Evolutionary conservation across 2,329 filamentous ascomycete species (phyloP).

Genomic region (Sclerotinia spermophila): DNA sequence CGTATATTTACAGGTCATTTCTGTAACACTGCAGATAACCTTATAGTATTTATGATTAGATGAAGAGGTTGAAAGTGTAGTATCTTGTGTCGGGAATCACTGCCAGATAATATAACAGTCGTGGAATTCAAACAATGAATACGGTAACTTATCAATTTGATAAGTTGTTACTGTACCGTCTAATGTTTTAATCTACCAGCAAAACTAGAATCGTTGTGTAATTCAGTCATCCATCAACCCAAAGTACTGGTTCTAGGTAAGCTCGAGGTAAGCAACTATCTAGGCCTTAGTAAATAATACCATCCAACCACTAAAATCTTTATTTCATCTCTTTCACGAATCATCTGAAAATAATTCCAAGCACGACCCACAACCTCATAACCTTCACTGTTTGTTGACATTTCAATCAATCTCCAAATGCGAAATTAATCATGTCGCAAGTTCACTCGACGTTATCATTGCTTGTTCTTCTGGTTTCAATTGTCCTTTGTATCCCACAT

Average conservation of each 20-base stretch:
- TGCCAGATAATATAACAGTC: too few species aligned
- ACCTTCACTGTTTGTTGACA: neutral
- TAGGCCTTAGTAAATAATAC: neutral
- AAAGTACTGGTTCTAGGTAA: neutral
- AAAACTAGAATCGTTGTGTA: neutral
- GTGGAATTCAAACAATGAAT: neutral
- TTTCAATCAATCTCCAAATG: constrained; percentile 83
- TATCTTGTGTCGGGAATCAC: neutral
- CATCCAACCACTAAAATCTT: neutral
- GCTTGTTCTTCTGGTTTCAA: constrained; percentile 16
- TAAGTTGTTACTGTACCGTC: neutral
- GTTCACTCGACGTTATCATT: constrained; percentile 11
- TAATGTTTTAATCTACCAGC: neutral
- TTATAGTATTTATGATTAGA: neutral
- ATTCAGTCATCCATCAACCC: too few species aligned
- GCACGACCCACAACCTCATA: neutral
- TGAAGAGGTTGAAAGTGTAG: neutral
- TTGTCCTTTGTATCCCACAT: constrained; percentile 21
- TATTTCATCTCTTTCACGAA: neutral
- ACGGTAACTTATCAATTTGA: neutral
- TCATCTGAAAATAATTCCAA: constrained; percentile 1
- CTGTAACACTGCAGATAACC: neutral
- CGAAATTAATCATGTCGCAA: constrained; percentile 95
- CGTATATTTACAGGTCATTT: neutral
- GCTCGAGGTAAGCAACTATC: neutral